A percentile compares a stretch with the other conserved stretches of the same genome.
Conservation (phyloP, 2,329 filamentous ascomycete species). For the Nothopassalora personata region DNA sequence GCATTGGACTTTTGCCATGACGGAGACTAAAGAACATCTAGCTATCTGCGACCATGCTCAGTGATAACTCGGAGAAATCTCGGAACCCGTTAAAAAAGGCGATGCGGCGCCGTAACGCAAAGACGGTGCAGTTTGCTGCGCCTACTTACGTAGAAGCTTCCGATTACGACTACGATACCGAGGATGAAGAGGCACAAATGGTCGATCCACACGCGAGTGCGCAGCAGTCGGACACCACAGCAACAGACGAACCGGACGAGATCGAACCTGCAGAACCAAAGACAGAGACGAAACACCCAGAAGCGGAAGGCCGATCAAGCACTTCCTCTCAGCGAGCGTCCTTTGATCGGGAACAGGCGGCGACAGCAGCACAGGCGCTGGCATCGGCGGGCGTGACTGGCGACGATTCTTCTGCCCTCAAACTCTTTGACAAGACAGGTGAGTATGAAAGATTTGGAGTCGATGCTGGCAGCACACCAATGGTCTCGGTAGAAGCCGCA, state of each 20-base stretch:
- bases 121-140: slow-evolving; percentile 78
- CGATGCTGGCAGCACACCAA: slow-evolving; percentile 18
- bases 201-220: slow-evolving; percentile 24
- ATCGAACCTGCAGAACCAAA: slow-evolving; percentile 21
- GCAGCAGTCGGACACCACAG: slow-evolving; percentile 17
- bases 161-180: slow-evolving; percentile 77
- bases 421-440: slow-evolving; percentile 30
- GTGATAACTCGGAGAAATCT: slow-evolving; percentile 69
- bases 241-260: slow-evolving; percentile 16
- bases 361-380: slow-evolving; percentile 22
- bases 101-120: slow-evolving; percentile 74
- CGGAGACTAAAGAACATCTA: slow-evolving; percentile 27
- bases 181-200: slow-evolving; percentile 49
- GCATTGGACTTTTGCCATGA: background rate
- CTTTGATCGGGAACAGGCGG: slow-evolving; percentile 30
- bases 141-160: slow-evolving; percentile 86
- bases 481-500: slow-evolving; percentile 30
- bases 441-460: slow-evolving; percentile 16
- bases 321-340: slow-evolving; percentile 27
- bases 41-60: slow-evolving; percentile 66
- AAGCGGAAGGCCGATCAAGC: slow-evolving; percentile 20
- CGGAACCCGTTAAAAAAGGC: slow-evolving; percentile 79
- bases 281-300: slow-evolving; percentile 17
- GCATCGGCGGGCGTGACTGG: slow-evolving; percentile 19
- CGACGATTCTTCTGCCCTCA: slow-evolving; percentile 29